These are phyloP conservation scores for Hanseniaspora lindneri DNA, from an alignment of 805 yeast species.

Conservation along the genomic window DNA sequence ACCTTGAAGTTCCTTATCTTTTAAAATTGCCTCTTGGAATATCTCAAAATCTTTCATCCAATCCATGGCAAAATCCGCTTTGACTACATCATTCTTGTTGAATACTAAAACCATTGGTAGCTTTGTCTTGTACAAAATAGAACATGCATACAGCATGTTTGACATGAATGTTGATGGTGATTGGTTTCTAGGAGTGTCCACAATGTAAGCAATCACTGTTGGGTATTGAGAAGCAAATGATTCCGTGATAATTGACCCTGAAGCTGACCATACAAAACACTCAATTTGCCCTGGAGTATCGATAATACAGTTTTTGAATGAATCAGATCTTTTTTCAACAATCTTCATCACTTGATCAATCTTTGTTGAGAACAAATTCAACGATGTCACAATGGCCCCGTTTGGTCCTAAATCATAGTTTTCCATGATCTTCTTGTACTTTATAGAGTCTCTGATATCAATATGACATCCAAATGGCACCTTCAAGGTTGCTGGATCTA, in stretches of 20 bases:
- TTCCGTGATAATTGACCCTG: conserved; percentile 92
- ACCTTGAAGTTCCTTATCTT: conserved; percentile 55
- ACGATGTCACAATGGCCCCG: conserved; percentile 93
- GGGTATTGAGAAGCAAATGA: conserved; percentile 94
- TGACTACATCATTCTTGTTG: conserved; percentile 83
- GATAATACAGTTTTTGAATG: conserved; percentile 58
- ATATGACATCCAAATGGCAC: conserved; percentile 92
- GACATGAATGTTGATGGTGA: conserved; percentile 96
- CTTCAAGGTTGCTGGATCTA: conserved; percentile 91
- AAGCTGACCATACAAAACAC: conserved; percentile 96
- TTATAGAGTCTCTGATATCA: conserved; percentile 91
- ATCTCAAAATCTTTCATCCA: conserved; percentile 97
- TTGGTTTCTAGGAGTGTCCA: conserved; percentile 89
- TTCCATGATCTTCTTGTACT: conserved; percentile 92
- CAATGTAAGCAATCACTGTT: conserved; percentile 87
- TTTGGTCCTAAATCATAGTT: conserved; percentile 92
- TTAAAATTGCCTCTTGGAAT: conserved; percentile 66
- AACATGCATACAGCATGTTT: conserved; percentile 96
- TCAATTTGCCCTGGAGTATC: conserved; percentile 99
- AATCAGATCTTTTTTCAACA: conserved; percentile 58
- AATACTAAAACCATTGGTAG: conserved; percentile 94
- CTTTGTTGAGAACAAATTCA: conserved; percentile 85
- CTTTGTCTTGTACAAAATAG: conserved; percentile 88
- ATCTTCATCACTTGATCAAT: conserved; percentile 86
- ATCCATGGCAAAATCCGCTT: conserved; percentile 76